Evolutionary conservation across 1,284 basidiomycete genomes (phyloP).

Genomic region (Moniliophthora roreri): DNA sequence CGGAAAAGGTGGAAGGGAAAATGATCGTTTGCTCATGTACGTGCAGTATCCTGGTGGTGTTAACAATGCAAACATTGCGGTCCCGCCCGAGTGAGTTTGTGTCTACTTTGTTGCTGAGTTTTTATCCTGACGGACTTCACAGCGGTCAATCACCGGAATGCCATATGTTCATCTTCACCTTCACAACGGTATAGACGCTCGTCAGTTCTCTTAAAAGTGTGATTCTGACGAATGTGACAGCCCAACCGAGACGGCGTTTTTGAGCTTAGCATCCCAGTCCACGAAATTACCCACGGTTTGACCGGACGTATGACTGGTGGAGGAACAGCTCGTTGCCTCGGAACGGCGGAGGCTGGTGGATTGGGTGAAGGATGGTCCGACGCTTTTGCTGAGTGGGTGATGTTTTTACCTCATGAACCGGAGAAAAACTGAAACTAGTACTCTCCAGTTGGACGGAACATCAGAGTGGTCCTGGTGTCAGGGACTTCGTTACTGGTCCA

Average conservation of each 20-base stretch:
- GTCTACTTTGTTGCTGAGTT: not conserved
- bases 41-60: constrained; percentile 32
- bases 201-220: no score
- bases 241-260: constrained; percentile 11
- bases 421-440: not conserved
- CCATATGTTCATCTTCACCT: constrained; percentile 36
- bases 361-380: constrained; percentile 59
- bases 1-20: constrained; percentile 32
- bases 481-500: constrained; percentile 6
- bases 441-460: not conserved
- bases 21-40: constrained; percentile 33
- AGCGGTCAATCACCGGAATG: constrained; percentile 30
- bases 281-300: constrained; percentile 31
- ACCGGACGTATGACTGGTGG: constrained; percentile 38
- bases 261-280: not conserved
- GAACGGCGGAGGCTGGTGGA: constrained; percentile 47
- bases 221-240: not conserved
- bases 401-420: not conserved
- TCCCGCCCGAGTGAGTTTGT: constrained; percentile 38
- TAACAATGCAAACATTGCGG: constrained; percentile 44
- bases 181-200: constrained; percentile 24
- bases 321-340: constrained; percentile 49
- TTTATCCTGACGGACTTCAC: not conserved
- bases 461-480: not conserved
- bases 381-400: constrained; percentile 43